These are phyloP conservation scores for Cyclaneusma minus DNA, from an alignment of 2,329 filamentous ascomycete species.

Conservation along the genomic window DNA sequence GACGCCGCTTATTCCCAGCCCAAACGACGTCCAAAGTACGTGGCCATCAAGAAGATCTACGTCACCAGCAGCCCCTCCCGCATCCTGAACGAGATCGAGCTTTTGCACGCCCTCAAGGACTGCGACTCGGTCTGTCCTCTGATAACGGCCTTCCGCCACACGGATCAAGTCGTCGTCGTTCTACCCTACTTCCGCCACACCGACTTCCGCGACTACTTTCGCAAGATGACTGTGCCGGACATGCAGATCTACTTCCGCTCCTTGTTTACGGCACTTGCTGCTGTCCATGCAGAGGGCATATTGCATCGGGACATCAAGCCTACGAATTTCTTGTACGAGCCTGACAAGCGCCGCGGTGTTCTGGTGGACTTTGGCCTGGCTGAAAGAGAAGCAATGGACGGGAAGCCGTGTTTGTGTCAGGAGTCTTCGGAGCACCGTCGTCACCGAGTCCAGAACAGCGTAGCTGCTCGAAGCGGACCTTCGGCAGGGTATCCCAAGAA, in stretches of 20 bases:
- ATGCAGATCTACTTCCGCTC: constrained; percentile 83
- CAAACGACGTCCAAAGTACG: constrained; percentile 52
- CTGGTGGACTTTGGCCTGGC: constrained; percentile 98
- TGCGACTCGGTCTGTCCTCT: constrained; percentile 82
- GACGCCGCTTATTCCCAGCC: constrained; percentile 17
- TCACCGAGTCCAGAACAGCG: constrained; percentile 39
- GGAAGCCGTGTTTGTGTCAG: constrained; percentile 69
- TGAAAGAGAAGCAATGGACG: constrained; percentile 65
- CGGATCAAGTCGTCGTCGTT: constrained; percentile 89
- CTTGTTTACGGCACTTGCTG: constrained; percentile 69
- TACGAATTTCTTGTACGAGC: constrained; percentile 93
- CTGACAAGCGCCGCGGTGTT: constrained; percentile 64
- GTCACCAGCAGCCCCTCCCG: constrained; percentile 88
- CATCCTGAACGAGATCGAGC: constrained; percentile 90
- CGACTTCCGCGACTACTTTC: constrained; percentile 91
- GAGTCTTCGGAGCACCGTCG: constrained; percentile 47
- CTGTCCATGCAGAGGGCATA: constrained; percentile 72
- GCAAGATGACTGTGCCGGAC: constrained; percentile 71
- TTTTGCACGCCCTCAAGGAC: constrained; percentile 73
- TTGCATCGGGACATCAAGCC: constrained; percentile 95
- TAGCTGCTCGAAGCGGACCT: constrained; percentile 34
- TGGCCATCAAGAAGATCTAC: constrained; percentile 98
- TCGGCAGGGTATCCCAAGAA: constrained; percentile 71
- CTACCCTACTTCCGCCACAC: constrained; percentile 91
- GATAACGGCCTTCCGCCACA: constrained; percentile 89